Conservation (phyloP, 371 early-diverging fungal species). For the Paramicrosporidium saccamoebae region DNA sequence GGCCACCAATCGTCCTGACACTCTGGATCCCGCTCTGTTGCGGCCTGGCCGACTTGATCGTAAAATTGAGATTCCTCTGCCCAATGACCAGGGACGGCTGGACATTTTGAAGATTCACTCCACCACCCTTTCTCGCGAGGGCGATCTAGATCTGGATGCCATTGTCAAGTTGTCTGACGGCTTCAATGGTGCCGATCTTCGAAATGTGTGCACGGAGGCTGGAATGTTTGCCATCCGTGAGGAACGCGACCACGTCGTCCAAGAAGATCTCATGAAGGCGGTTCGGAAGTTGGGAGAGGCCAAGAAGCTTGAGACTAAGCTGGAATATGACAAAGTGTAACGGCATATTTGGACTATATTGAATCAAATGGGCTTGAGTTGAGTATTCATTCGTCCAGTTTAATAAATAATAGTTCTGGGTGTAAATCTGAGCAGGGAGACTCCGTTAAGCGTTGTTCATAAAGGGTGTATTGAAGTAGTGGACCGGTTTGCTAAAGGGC, state of each 20-base stretch:
- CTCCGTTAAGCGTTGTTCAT: no score
- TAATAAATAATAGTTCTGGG: no score
- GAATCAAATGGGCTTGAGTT: no score
- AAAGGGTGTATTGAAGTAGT: no score
- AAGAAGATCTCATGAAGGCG: slow-evolving; percentile 98
- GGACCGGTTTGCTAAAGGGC: no score
- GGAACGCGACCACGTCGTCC: slow-evolving; percentile 85
- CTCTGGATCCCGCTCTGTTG: slow-evolving; percentile 90
- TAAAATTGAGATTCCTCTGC: slow-evolving; percentile 96
- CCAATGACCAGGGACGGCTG: slow-evolving; percentile 28
- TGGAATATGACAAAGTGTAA: slow-evolving; percentile 74
- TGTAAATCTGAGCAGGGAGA: no score
- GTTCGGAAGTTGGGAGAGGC: slow-evolving; percentile 91
- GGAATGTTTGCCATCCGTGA: slow-evolving; percentile 99
- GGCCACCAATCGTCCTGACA: slow-evolving; percentile 99
- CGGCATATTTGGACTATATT: no score
- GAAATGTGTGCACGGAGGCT: slow-evolving; percentile 98
- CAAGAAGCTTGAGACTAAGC: slow-evolving; percentile 92
- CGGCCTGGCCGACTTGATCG: slow-evolving; percentile 93
- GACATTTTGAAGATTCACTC: slow-evolving; percentile 97
- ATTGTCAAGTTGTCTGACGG: slow-evolving; percentile 92
- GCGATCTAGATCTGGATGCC: slow-evolving; percentile 86
- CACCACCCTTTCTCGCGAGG: slow-evolving; percentile 62
- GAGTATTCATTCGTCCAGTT: no score
- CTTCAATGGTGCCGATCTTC: slow-evolving; percentile 97